Evolutionary conservation across 352 stramenopile species (phyloP), one percentile per base, ranked within the genome.

Genomic region (Bremia lactucae): DNA sequence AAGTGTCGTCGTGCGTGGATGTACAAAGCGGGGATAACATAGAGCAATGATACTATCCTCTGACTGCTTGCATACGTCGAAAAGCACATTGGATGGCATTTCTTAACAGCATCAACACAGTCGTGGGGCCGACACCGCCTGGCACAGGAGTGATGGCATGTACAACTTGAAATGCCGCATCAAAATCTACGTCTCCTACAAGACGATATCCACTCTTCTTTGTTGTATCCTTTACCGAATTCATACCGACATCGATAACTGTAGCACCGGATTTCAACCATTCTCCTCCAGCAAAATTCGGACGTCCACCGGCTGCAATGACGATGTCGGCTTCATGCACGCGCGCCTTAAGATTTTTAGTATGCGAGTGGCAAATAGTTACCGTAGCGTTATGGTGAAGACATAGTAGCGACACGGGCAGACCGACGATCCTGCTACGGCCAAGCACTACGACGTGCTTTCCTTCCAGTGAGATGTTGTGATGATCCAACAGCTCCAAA

Each of bases 241-340:
- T 99, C 47, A 99, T 99, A 14, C 97, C 96, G 2, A 99, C 96
- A 71, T 99, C 96, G 46, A 99, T 94, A 0, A 99, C 96, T 3
- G 96, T 89, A 11, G 89, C 89, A 16, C 95, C 95, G 0, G 82
- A 71, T 64, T 99, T 99, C 44, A 99, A 68, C 96, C 96, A 99
- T 29, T 94, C 72, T 21, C 72, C 81, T 28, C 88, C 71, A 11
- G 99, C 90, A 48, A 99, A 87, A 20, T 90, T 54, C 0, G 96
- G 72, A 20, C 83, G 67, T 37, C 96, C 96, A 22, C 97, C 91
- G 4, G 96, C 96, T 0, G 94, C 96, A 36, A 99, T 85, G 24
- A 99, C 80, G 52, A 99, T 95, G 62, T 99, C 97, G 2, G 94
- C 96, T 31, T 87, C 71, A 15, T 57, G 62, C 38, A 90, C 73